Base-by-base conservation (phyloP, 2,329 filamentous ascomycete species). In the Dactylellina leptospora region DNA sequence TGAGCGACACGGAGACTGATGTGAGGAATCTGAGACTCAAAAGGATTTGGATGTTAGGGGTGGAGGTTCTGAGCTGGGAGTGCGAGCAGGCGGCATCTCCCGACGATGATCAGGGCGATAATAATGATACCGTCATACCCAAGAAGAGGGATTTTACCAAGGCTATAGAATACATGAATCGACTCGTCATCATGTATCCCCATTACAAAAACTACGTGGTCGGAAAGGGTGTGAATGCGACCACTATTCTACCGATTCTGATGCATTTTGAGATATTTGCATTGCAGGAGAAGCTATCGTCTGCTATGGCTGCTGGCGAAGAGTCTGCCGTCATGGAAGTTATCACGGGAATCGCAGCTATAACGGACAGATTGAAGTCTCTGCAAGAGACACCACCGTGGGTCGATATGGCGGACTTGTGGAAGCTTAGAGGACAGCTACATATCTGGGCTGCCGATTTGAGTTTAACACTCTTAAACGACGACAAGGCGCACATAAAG, bases 161-260 rank as follows among this genome's bases (percentile, higher is more conserved):
- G 16, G 71, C 74, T 16, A n/a, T 75, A 8, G 75, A 77, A 33
- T 76, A 74, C 33, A 59, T 77, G 36, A 68, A 75, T 30, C 54
- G 76, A 13, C 59, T 77, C 2, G 53, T 76, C 1, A 61, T 76
- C 36, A 66, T 75, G 61, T 76, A 74, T 38, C 76, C 76, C n/a
- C 74, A 74, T 55, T 66, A 73, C 30, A 76, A 50, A 20, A 61
- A 27, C 50, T 74, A 47, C 63, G 30, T 61, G 9, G 53, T 55
- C 23, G 69, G 62, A 10, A 73, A 62, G 38, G 69, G 60, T 13
- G 56, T 68, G 27, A 73, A 68, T 48, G 69, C 69, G 54, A 73
- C 55, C 27, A 73, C 60, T 18, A 66, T 73, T 13, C n/a, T 73
- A 16, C 69, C 69, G 8, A 68, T 68, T 50, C 30, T 73, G n/a